Percentiles rank a stretch among this genome's conserved stretches.
Conservation (phyloP, 441 rosid species). For the Gossypium davidsonii region DNA sequence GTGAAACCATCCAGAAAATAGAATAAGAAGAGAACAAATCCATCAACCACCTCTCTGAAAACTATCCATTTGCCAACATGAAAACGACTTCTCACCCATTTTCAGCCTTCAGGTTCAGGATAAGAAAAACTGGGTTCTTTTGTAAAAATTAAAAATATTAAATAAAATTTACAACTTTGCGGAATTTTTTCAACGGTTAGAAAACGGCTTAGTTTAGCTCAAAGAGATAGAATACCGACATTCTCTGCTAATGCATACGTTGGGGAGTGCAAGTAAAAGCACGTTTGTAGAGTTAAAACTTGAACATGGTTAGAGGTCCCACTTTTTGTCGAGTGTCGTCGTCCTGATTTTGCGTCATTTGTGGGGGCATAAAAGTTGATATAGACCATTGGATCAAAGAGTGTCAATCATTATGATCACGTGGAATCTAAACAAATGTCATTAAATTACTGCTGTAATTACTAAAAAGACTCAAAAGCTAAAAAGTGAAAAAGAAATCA, state of each 20-base stretch:
- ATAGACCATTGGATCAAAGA: neutral
- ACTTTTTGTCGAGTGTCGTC: slow-evolving; percentile 22
- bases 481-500: neutral
- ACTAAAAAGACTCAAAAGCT: neutral
- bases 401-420: neutral
- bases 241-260: slow-evolving; percentile 9
- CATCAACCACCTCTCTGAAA: slow-evolving; percentile 53
- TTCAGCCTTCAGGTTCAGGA: slow-evolving; percentile 15
- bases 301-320: slow-evolving; percentile 25
- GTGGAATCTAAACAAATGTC: neutral
- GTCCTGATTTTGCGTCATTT: slow-evolving; percentile 18
- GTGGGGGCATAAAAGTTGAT: neutral
- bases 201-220: slow-evolving; percentile 35
- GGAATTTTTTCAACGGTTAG: slow-evolving; percentile 4
- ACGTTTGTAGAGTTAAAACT: slow-evolving; percentile 20
- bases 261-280: neutral
- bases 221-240: neutral
- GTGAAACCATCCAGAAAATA: slow-evolving; percentile 8
- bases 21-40: slow-evolving; percentile 17
- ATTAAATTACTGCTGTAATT: neutral
- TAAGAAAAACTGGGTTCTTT: neutral
- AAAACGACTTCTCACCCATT: slow-evolving; percentile 55
- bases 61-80: slow-evolving; percentile 47
- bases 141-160: slow-evolving; percentile 7
- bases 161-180: slow-evolving; percentile 1